These are phyloP conservation scores for Cantharellus anzutake DNA, from an alignment of 768 basidiomycete species.

Conservation along the genomic window DNA sequence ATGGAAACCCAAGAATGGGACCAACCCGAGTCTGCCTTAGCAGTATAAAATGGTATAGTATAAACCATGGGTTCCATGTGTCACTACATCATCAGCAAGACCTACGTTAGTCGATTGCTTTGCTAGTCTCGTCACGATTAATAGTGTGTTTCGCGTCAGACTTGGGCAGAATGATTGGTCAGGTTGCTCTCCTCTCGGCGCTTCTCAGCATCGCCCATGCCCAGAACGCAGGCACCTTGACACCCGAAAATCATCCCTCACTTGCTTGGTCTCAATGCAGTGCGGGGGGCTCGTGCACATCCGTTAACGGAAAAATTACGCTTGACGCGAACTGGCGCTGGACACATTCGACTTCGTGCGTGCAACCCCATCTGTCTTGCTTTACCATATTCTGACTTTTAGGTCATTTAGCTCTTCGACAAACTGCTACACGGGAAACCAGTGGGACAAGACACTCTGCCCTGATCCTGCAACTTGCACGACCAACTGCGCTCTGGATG, in stretches of 20 bases:
- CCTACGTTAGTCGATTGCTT: too few relatives aligned
- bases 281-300: constrained; percentile 13
- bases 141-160: too few relatives aligned
- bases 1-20: too few relatives aligned
- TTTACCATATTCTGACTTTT: not conserved
- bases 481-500: constrained; percentile 19
- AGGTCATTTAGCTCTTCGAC: constrained; percentile 9
- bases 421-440: constrained; percentile 36
- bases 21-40: too few relatives aligned
- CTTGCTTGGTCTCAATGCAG: constrained; percentile 31
- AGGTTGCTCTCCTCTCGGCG: constrained; percentile 3
- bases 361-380: not conserved
- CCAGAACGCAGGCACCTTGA: constrained; percentile 32
- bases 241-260: constrained; percentile 30
- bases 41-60: too few relatives aligned
- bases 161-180: too few relatives aligned
- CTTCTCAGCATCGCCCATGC: constrained; percentile 5
- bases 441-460: constrained; percentile 34
- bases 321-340: constrained; percentile 13
- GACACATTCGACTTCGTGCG: constrained; percentile 18
- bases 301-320: not conserved
- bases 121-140: too few relatives aligned
- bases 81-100: too few relatives aligned
- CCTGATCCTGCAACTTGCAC: constrained; percentile 31
- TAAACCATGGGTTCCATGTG: too few relatives aligned